These are phyloP conservation scores for Ascochyta lentis DNA, from an alignment of 2,329 filamentous ascomycete species.

Conservation along the genomic window DNA sequence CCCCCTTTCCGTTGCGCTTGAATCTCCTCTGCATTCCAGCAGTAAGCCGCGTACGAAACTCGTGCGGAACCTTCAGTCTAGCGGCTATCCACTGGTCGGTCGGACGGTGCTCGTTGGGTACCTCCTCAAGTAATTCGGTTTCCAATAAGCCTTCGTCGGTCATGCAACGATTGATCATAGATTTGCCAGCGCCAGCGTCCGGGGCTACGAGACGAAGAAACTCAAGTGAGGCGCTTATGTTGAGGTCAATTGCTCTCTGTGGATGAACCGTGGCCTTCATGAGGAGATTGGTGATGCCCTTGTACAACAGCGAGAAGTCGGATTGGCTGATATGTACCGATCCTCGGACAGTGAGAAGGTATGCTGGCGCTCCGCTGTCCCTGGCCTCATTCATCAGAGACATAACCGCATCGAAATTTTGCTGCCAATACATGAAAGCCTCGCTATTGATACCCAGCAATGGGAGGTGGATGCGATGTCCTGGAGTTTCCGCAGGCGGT, in stretches of 20 bases:
- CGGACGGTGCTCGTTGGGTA: slow-evolving; percentile 62
- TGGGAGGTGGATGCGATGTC: slow-evolving; percentile 60
- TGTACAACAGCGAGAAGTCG: slow-evolving; percentile 71
- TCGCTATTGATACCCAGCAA: slow-evolving; percentile 70
- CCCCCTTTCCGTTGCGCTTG: slow-evolving; percentile 47
- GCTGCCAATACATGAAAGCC: slow-evolving; percentile 73
- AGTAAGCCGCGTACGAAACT: slow-evolving; percentile 60
- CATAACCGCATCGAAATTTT: slow-evolving; percentile 66
- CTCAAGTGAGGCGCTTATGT: slow-evolving; percentile 67
- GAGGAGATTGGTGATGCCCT: slow-evolving; percentile 62
- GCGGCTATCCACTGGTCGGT: slow-evolving; percentile 65
- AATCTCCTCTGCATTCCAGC: slow-evolving; percentile 51
- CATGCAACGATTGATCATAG: slow-evolving; percentile 59
- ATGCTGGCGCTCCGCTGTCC: slow-evolving; percentile 54
- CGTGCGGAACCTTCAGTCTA: slow-evolving; percentile 64
- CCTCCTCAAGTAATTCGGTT: slow-evolving; percentile 52
- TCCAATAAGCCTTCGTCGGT: slow-evolving; percentile 61
- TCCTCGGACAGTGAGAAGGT: slow-evolving; percentile 59
- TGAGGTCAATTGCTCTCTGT: slow-evolving; percentile 67
- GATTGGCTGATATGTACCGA: slow-evolving; percentile 71
- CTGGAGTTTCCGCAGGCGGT: slow-evolving; percentile 51
- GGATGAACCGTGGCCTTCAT: slow-evolving; percentile 71
- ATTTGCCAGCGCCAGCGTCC: slow-evolving; percentile 42
- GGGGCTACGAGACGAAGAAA: slow-evolving; percentile 63
- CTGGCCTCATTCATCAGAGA: slow-evolving; percentile 64